Conservation (phyloP, 2,329 filamentous ascomycete genomes). For the Neurospora sp. region DNA sequence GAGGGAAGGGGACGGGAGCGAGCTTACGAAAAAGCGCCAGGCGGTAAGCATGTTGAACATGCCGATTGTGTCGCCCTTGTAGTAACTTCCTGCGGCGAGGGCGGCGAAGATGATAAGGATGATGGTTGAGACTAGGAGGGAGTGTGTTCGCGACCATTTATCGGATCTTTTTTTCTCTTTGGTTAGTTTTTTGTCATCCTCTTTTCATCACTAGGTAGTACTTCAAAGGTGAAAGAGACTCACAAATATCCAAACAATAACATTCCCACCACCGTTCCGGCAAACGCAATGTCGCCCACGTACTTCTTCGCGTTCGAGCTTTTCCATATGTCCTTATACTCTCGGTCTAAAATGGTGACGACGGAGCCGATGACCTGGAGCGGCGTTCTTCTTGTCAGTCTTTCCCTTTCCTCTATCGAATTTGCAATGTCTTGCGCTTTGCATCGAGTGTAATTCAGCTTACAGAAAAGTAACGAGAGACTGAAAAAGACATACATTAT, state of each 20-base stretch:
- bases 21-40: slow-evolving; percentile 68
- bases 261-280: slow-evolving; percentile 75
- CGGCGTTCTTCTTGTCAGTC: neutral
- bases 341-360: slow-evolving; percentile 58
- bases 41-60: slow-evolving; percentile 69
- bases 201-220: no score
- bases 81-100: slow-evolving; percentile 68
- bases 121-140: slow-evolving; percentile 68
- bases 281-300: slow-evolving; percentile 75
- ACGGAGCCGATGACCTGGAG: slow-evolving; percentile 75
- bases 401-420: neutral
- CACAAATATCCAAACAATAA: slow-evolving; percentile 68
- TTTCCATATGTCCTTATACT: slow-evolving; percentile 65
- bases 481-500: slow-evolving; percentile 48
- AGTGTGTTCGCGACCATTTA: slow-evolving; percentile 75
- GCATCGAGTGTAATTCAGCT: neutral
- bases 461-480: neutral
- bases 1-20: neutral
- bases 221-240: neutral
- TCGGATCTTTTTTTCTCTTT: slow-evolving; percentile 37
- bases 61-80: slow-evolving; percentile 55
- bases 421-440: neutral
- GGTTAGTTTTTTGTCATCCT: neutral
- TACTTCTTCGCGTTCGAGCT: slow-evolving; percentile 61
- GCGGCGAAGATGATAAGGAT: slow-evolving; percentile 82